Conservation (phyloP, 1,284 basidiomycete genomes). For the Singerocomus rubriflavus region DNA sequence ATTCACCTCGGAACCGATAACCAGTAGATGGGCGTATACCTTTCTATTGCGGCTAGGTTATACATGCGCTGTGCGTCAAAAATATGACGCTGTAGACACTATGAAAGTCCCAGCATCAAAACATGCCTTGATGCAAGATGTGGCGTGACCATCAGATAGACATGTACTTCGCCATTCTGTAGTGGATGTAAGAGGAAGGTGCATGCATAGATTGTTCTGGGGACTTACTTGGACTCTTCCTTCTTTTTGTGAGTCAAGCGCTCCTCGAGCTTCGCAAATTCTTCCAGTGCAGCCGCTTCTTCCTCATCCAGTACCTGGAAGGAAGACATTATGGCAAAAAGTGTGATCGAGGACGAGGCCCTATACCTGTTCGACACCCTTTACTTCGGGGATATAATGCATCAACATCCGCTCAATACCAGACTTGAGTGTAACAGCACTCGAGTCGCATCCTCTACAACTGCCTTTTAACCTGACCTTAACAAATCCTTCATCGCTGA, state of each 20-base stretch:
- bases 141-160: conserved; percentile 40
- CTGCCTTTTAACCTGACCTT: conserved; percentile 94
- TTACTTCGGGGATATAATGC: conserved; percentile 98
- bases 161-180: conserved; percentile 75
- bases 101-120: background rate
- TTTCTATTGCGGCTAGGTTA: background rate
- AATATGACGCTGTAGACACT: conserved; percentile 24
- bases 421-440: conserved; percentile 91
- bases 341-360: background rate
- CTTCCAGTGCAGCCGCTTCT: conserved; percentile 83
- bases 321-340: conserved; percentile 9
- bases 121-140: background rate
- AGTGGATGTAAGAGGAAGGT: conserved; percentile 11
- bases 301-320: conserved; percentile 84
- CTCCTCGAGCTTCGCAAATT: conserved; percentile 91
- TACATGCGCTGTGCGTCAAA: conserved; percentile 30
- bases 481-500: conserved; percentile 66
- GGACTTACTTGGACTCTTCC: conserved; percentile 29
- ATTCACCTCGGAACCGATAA: background rate
- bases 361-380: conserved; percentile 90
- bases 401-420: conserved; percentile 98
- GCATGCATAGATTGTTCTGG: conserved; percentile 18
- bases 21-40: background rate
- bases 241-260: conserved; percentile 50
- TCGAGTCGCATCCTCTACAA: conserved; percentile 92